Evolutionary conservation across 176 grass and related monocot species (phyloP), one percentile per base, ranked within the genome.

Genomic region (Pontederia crassipes): DNA sequence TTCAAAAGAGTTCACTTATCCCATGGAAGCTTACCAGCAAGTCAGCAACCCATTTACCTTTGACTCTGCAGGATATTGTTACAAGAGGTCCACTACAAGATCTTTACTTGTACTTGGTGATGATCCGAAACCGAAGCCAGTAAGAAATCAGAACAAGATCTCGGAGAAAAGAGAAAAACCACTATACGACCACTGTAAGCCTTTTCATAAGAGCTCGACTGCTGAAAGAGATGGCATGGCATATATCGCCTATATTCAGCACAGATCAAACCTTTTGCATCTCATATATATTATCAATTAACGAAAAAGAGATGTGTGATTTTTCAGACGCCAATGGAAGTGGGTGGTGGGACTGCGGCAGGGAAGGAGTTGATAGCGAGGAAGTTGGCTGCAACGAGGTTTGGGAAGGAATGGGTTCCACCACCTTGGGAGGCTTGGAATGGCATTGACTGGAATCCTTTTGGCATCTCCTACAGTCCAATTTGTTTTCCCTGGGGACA

Each of bases 141-240:
- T 18, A 50, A 74, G 46, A 51, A 75, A 73, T 70, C 61, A 40
- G 15, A 53, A 72, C 61, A 56, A 58, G n/a, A 15, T 52, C 35
- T 29, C 26, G 48, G 59, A 68, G 15, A 64, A 56, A 2, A 67
- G 47, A 80, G 28, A 59, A 57, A 74, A 84, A 12, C 58, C 70
- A 47, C n/a, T 83, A 3, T 97, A 97, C 69, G 86, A 95, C 55
- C 90, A 95, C 49, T 95, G 90, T 95, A 81, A 89, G 80, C 20
- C 32, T 40, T 40, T 40, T 4, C 32, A 40, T 40, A 40, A 40
- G 32, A 1, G 32, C 32, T 40, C 20, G 32, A 40, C 32, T 40
- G 2, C 32, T 40, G 2, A 40, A 40, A 40, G 32, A 3, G 32
- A 40, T 40, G 6, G 32, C 32, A 40, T 40, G 4, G 6, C 32